Evolutionary conservation across 2,329 filamentous ascomycete species (phyloP).

Genomic region (Xylariaceae sp.): DNA sequence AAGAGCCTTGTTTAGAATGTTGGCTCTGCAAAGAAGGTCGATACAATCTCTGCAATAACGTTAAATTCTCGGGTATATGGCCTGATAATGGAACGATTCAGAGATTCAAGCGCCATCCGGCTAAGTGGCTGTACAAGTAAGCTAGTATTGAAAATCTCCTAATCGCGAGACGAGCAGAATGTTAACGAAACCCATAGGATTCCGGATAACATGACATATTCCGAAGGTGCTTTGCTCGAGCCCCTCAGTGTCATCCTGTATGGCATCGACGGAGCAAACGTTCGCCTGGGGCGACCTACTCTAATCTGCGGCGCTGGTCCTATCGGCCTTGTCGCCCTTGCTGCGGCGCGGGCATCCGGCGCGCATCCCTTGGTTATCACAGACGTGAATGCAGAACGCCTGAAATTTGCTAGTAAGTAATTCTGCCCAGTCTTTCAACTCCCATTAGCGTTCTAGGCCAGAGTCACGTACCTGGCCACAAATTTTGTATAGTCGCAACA

Average conservation of each 20-base stretch:
- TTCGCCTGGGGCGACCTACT: constrained; percentile 52
- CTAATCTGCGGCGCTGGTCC: constrained; percentile 61
- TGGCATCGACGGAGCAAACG: constrained; percentile 50
- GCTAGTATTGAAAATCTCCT: neutral
- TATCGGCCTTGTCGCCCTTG: constrained; percentile 57
- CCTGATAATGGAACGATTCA: constrained; percentile 59
- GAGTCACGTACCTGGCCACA: neutral
- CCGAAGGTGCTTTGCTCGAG: constrained; percentile 60
- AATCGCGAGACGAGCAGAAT: neutral
- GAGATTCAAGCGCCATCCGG: constrained; percentile 58
- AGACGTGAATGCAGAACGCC: constrained; percentile 53
- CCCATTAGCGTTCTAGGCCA: neutral
- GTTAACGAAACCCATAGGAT: constrained; percentile 33
- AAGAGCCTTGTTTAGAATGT: constrained; percentile 59
- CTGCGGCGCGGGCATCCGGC: constrained; percentile 56
- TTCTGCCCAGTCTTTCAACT: neutral
- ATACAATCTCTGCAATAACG: constrained; percentile 61
- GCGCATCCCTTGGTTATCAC: constrained; percentile 62
- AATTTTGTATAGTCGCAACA: neutral
- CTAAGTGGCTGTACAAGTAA: constrained; percentile 54
- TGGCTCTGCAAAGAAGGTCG: constrained; percentile 56
- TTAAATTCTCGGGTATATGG: constrained; percentile 58
- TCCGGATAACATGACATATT: constrained; percentile 52
- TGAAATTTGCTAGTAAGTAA: constrained; percentile 49
- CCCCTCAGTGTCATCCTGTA: constrained; percentile 61